phyloP scores from a whole-genome alignment of 305 asterid genomes.

The Solanum hybrid region DNA sequence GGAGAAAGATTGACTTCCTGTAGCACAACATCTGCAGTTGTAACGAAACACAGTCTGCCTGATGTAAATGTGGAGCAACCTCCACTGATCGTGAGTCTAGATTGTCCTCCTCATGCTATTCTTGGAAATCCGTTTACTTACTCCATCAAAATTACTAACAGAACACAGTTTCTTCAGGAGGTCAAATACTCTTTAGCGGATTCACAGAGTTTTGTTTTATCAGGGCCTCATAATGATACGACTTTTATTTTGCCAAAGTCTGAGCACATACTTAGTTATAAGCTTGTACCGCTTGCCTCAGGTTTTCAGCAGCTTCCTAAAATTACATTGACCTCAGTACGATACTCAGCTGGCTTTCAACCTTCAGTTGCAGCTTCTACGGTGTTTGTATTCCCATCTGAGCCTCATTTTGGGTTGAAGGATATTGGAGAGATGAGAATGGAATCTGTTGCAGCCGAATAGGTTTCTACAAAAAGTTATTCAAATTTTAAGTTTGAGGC shows the following conservation, averaged over 20 bases:
- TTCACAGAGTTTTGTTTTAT: conserved; percentile 72
- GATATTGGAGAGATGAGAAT: conserved; percentile 11
- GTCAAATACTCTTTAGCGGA: conserved; percentile 68
- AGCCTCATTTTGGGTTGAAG: conserved; percentile 40
- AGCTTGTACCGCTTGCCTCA: conserved; percentile 71
- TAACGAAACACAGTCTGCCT: conserved; percentile 57
- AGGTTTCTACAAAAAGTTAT: background rate
- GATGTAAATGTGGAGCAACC: conserved; percentile 71
- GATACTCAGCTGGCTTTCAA: conserved; percentile 70
- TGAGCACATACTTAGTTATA: conserved; percentile 44
- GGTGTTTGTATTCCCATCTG: conserved; percentile 74
- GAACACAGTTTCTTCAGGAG: conserved; percentile 78
- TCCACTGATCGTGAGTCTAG: conserved; percentile 57
- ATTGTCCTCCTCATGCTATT: conserved; percentile 76
- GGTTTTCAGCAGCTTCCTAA: conserved; percentile 85
- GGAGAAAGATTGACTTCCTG: conserved; percentile 17
- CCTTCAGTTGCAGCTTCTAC: conserved; percentile 58
- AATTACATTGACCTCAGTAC: conserved; percentile 51
- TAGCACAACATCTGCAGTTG: conserved; percentile 31
- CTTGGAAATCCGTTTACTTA: conserved; percentile 64
- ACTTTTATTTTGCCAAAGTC: conserved; percentile 62
- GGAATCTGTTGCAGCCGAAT: conserved; percentile 21
- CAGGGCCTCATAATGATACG: conserved; percentile 84
- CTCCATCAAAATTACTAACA: conserved; percentile 48
- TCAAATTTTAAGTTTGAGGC: background rate